A percentile compares a stretch with the other conserved stretches of the same genome.
These are phyloP conservation scores for Oryza meyeriana DNA, from an alignment of 176 grass and related monocot species.

Conservation along the genomic window DNA sequence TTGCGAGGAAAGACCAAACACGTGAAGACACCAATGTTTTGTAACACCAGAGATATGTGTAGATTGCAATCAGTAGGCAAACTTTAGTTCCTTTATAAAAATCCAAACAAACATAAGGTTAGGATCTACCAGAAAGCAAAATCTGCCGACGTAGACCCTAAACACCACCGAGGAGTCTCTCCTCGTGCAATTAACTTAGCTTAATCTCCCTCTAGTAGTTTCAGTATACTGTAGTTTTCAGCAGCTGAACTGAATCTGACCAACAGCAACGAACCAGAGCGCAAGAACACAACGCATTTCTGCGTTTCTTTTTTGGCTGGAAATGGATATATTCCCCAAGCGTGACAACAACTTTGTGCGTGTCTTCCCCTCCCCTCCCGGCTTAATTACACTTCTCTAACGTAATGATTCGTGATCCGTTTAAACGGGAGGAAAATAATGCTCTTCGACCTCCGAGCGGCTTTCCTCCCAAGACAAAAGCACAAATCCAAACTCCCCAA, in stretches of 20 bases:
- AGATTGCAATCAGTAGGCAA: not conserved
- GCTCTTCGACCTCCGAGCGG: constrained; percentile 12
- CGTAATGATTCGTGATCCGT: not conserved
- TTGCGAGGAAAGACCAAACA: not conserved
- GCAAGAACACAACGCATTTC: constrained; percentile 18
- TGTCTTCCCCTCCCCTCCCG: not conserved
- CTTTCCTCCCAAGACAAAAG: not conserved
- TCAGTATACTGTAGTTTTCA: not conserved
- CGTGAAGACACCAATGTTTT: not conserved
- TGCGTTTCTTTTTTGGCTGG: not conserved
- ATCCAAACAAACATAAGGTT: not conserved
- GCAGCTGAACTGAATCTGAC: not conserved
- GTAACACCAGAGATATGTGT: too few species aligned
- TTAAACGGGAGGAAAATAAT: not conserved
- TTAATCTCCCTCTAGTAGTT: not conserved
- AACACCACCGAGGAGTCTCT: not conserved
- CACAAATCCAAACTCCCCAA: not conserved
- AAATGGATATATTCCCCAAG: constrained; percentile 30
- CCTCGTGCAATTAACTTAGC: not conserved
- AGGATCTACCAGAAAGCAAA: not conserved
- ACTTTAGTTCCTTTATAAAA: not conserved
- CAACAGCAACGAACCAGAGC: not conserved
- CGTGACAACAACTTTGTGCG: constrained; percentile 4
- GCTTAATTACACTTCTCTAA: constrained; percentile 8
- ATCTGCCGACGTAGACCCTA: not conserved